Evolutionary conservation across 1,284 basidiomycete species (phyloP).

Genomic region (Austroboletus niveus): DNA sequence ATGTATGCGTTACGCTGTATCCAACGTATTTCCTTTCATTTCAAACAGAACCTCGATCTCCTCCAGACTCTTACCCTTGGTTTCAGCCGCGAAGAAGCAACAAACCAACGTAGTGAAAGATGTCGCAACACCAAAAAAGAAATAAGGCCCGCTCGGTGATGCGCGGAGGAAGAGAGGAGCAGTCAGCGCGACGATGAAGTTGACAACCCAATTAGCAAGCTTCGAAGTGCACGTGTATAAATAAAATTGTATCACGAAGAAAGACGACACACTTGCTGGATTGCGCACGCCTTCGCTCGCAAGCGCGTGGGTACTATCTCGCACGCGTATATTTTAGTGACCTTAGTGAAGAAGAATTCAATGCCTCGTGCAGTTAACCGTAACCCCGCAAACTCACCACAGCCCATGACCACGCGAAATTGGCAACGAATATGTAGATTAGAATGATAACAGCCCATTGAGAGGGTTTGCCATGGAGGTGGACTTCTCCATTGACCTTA

Average conservation of each 20-base stretch:
- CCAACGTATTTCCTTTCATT: conserved; percentile 9
- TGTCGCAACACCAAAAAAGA: conserved; percentile 43
- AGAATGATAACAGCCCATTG: conserved; percentile 46
- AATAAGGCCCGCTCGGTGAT: conserved; percentile 47
- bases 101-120: conserved; percentile 40
- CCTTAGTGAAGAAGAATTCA: conserved; percentile 17
- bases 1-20: neutral
- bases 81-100: conserved; percentile 44
- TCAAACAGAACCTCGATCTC: conserved; percentile 40
- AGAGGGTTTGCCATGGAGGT: conserved; percentile 23
- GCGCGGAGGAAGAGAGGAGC: conserved; percentile 47
- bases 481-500: conserved; percentile 22
- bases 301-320: conserved; percentile 33
- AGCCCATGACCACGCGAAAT: conserved; percentile 34
- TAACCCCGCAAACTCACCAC: conserved; percentile 19
- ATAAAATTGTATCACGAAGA: conserved; percentile 26
- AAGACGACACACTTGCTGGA: conserved; percentile 37
- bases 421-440: conserved; percentile 45
- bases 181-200: conserved; percentile 45
- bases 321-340: conserved; percentile 31
- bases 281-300: conserved; percentile 35
- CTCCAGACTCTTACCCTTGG: conserved; percentile 44
- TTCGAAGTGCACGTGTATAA: conserved; percentile 16
- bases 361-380: neutral
- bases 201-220: conserved; percentile 34